phyloP scores from a whole-genome alignment of 1,139 yeast species.

The Kodamaea fungicola region DNA sequence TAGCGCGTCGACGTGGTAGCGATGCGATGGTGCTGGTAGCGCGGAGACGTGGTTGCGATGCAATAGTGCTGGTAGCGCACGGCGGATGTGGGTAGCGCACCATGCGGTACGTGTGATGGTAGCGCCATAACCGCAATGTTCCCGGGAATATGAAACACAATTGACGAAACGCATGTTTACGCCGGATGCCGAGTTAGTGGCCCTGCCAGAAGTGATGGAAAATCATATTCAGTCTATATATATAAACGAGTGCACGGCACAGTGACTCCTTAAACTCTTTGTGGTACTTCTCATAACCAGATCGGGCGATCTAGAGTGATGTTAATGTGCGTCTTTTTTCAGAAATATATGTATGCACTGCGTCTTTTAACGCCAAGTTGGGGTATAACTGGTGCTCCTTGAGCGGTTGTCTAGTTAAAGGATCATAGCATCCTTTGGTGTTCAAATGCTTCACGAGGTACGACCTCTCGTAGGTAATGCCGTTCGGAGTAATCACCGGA shows the following conservation, averaged over 20 bases:
- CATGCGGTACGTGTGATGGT: too few relatives aligned
- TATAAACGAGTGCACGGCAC: too few relatives aligned
- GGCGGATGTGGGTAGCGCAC: too few relatives aligned
- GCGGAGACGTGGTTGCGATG: too few relatives aligned
- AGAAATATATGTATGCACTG: slow-evolving; percentile 28
- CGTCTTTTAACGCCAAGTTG: slow-evolving; percentile 39
- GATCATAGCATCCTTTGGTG: slow-evolving; percentile 34
- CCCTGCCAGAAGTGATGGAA: too few relatives aligned
- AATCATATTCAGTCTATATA: too few relatives aligned
- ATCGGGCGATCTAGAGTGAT: neutral
- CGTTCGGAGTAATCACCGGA: slow-evolving; percentile 51
- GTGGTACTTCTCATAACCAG: neutral
- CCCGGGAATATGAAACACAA: too few relatives aligned
- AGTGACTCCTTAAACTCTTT: neutral
- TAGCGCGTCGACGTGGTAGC: neutral
- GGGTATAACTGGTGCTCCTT: slow-evolving; percentile 39
- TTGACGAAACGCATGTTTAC: too few relatives aligned
- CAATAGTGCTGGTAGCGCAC: too few relatives aligned
- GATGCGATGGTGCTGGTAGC: too few relatives aligned
- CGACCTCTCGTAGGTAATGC: slow-evolving; percentile 45
- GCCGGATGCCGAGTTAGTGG: too few relatives aligned
- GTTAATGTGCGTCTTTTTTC: slow-evolving; percentile 4
- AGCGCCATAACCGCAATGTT: too few relatives aligned
- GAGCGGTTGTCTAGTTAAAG: slow-evolving; percentile 37
- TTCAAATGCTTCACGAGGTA: slow-evolving; percentile 36